Conservation (phyloP, 139 green algal species). For the Micractinium conductrix region DNA sequence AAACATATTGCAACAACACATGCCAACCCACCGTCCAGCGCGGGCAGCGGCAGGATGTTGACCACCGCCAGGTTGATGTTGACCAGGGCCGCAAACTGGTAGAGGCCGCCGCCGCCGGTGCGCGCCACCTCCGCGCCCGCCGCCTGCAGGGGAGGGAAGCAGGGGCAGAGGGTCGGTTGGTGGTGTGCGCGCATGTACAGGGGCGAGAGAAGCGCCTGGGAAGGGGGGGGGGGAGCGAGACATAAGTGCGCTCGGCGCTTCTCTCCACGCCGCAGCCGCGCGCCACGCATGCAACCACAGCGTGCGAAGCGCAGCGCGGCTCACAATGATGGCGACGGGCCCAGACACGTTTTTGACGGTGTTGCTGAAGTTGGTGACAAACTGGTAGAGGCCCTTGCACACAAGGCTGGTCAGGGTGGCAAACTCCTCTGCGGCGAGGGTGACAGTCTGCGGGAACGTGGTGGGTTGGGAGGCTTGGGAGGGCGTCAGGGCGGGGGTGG, state of each 20-base stretch:
- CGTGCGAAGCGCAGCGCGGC: too few species aligned
- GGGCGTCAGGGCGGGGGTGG: not conserved
- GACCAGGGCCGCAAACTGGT: slow-evolving; percentile 95
- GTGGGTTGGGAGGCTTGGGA: not conserved
- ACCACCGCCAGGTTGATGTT: slow-evolving; percentile 99
- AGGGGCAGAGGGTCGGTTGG: too few species aligned
- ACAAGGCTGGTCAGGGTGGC: slow-evolving; percentile 9
- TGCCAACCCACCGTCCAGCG: slow-evolving; percentile 71
- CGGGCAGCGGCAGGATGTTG: slow-evolving; percentile 96
- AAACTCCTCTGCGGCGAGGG: slow-evolving; percentile 14
- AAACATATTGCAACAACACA: not conserved
- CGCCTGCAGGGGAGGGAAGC: too few species aligned
- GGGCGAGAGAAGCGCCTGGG: too few species aligned
- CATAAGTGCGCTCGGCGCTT: too few species aligned
- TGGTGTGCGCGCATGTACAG: too few species aligned
- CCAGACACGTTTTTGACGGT: slow-evolving; percentile 76
- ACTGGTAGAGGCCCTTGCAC: slow-evolving; percentile 61
- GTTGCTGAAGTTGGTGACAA: slow-evolving; percentile 80
- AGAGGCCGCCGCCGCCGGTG: slow-evolving; percentile 72
- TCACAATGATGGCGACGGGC: slow-evolving; percentile 96
- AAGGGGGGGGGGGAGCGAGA: too few species aligned
- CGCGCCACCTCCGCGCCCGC: slow-evolving; percentile 89
- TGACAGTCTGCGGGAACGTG: not conserved
- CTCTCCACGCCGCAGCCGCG: too few species aligned
- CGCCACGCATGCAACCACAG: too few species aligned